A percentile compares a stretch with the other conserved stretches of the same genome.
These are phyloP conservation scores for Dillenia turbinata DNA, from an alignment of 164 flowering plant genomes.

Conservation along the genomic window DNA sequence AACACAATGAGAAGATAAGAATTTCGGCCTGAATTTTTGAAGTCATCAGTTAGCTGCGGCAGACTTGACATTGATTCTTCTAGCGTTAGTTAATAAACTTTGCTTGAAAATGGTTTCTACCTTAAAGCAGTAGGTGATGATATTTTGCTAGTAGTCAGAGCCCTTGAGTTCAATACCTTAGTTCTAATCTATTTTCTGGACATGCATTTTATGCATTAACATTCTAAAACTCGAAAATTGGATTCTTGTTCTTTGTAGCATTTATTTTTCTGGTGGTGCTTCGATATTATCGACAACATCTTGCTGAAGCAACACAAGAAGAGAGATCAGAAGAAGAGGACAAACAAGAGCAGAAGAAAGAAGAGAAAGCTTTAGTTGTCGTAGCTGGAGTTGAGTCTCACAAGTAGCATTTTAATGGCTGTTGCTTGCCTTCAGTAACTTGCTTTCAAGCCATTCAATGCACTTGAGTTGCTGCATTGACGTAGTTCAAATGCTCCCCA, in stretches of 20 bases:
- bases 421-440: neutral
- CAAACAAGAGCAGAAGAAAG: conserved; percentile 24
- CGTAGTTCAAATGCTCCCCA: no score
- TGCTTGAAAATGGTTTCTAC: no score
- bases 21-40: neutral
- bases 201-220: neutral
- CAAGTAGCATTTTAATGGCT: conserved; percentile 10
- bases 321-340: conserved; percentile 16
- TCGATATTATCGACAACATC: conserved; percentile 45
- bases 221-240: neutral
- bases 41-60: no score
- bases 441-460: conserved; percentile 5
- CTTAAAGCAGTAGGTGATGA: neutral
- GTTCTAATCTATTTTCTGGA: no score
- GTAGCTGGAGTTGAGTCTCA: conserved; percentile 22
- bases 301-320: conserved; percentile 16
- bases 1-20: no score
- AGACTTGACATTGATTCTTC: no score
- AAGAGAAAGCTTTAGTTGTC: conserved; percentile 32
- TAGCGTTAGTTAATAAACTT: no score
- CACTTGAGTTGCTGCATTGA: neutral
- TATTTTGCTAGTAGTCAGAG: no score
- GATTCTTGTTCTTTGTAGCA: conserved; percentile 39
- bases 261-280: conserved; percentile 62
- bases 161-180: no score